These are phyloP conservation scores for Phaffia tasmanica DNA, from an alignment of 768 basidiomycete genomes.

Conservation along the genomic window DNA sequence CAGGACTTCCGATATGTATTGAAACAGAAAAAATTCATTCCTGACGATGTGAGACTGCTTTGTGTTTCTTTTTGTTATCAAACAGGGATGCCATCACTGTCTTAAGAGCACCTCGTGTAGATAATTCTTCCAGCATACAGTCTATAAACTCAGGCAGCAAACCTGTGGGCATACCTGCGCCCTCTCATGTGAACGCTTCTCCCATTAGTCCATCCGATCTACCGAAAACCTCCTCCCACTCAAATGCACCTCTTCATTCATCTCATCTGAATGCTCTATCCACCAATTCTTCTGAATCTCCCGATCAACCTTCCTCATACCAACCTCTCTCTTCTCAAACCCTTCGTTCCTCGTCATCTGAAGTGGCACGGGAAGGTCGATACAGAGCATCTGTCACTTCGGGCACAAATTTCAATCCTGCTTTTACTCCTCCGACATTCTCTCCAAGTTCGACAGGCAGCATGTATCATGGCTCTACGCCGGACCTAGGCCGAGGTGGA, in stretches of 20 bases:
- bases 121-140: background rate
- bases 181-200: background rate
- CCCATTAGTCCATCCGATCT: background rate
- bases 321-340: background rate
- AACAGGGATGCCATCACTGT: slow-evolving; percentile 23
- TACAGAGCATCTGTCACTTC: slow-evolving; percentile 1
- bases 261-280: background rate
- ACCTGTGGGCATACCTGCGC: no score
- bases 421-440: slow-evolving; percentile 1
- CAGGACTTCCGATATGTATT: no score
- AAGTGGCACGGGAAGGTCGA: background rate
- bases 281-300: background rate
- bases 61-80: no score
- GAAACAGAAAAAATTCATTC: background rate
- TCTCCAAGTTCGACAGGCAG: background rate
- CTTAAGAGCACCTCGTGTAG: slow-evolving; percentile 16
- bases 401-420: background rate
- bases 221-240: background rate
- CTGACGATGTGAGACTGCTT: background rate
- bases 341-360: slow-evolving; percentile 3
- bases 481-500: slow-evolving; percentile 13
- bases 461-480: slow-evolving; percentile 1
- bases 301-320: background rate
- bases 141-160: background rate
- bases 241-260: background rate